phyloP scores from a whole-genome alignment of 225 moss, liverwort and hornwort genomes.

The Rhytidiadelphus loreus region DNA sequence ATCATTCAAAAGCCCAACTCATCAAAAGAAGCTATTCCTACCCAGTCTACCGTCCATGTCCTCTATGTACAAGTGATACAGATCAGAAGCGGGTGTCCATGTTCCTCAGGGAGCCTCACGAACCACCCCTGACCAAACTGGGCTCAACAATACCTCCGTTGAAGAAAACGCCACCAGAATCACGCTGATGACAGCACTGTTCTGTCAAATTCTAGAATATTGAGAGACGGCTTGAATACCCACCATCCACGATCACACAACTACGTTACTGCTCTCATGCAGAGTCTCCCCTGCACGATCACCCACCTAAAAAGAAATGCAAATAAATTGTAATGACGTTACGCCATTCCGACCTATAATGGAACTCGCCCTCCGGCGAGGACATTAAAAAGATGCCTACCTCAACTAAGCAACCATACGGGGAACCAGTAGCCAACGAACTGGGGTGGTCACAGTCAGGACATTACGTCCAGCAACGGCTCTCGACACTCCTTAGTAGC shows the following conservation, averaged over 20 bases:
- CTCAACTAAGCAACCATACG: not conserved
- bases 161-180: not conserved
- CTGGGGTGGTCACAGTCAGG: not conserved
- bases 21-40: constrained; percentile 1
- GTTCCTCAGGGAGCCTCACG: not conserved
- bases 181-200: not conserved
- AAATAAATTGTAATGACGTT: not conserved
- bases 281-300: not conserved
- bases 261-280: not conserved
- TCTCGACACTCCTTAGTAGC: not conserved
- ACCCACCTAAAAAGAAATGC: not conserved
- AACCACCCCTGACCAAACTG: not conserved
- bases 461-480: not conserved
- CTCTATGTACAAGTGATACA: constrained; percentile 18
- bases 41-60: constrained; percentile 8
- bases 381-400: not conserved
- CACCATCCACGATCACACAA: not conserved
- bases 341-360: not conserved
- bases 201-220: not conserved
- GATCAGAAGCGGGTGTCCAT: not conserved
- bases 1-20: not conserved
- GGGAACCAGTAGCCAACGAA: not conserved
- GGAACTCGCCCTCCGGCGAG: not conserved
- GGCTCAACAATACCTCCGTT: constrained; percentile 5
- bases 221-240: not conserved